Evolutionary conservation across 805 yeast genomes (phyloP).

Genomic region (Wickerhamiella kurtzmanii): DNA sequence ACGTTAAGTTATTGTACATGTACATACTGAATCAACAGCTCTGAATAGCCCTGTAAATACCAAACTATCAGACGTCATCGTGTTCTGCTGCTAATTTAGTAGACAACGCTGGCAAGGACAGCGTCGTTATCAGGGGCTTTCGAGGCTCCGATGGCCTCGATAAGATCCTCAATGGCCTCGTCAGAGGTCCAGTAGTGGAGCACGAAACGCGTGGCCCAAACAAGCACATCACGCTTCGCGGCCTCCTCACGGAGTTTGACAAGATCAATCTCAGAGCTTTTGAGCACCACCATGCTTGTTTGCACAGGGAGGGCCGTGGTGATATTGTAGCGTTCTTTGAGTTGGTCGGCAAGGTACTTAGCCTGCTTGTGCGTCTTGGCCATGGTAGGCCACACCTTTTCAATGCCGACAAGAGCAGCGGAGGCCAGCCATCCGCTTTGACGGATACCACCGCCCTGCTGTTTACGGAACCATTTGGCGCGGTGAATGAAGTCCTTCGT

Average conservation of each 20-base stretch:
- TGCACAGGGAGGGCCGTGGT: conserved; percentile 60
- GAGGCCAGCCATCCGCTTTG: conserved; percentile 71
- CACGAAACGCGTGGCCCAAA: conserved; percentile 64
- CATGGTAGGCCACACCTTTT: conserved; percentile 53
- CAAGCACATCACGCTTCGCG: conserved; percentile 44
- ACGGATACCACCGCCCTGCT: conserved; percentile 86
- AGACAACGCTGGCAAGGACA: not conserved
- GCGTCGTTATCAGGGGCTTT: not conserved
- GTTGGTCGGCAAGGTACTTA: conserved; percentile 31
- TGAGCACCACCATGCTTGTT: conserved; percentile 76
- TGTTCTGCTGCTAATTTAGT: no score
- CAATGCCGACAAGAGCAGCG: conserved; percentile 71
- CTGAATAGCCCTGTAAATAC: no score
- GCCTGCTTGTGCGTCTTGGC: conserved; percentile 39
- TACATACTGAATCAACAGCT: no score
- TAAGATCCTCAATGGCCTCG: conserved; percentile 34
- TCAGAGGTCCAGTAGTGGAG: conserved; percentile 58
- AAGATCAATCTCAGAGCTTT: conserved; percentile 46
- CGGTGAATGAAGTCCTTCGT: conserved; percentile 41
- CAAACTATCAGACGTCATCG: no score
- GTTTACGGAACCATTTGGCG: conserved; percentile 79
- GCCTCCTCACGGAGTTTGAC: conserved; percentile 41
- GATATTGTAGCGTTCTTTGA: conserved; percentile 31
- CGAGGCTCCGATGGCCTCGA: conserved; percentile 14
- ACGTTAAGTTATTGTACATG: no score